Percentiles rank a stretch among this genome's conserved stretches.
phyloP scores from a whole-genome alignment of 192 early-diverging fungal species.

The Funneliformis mosseae region DNA sequence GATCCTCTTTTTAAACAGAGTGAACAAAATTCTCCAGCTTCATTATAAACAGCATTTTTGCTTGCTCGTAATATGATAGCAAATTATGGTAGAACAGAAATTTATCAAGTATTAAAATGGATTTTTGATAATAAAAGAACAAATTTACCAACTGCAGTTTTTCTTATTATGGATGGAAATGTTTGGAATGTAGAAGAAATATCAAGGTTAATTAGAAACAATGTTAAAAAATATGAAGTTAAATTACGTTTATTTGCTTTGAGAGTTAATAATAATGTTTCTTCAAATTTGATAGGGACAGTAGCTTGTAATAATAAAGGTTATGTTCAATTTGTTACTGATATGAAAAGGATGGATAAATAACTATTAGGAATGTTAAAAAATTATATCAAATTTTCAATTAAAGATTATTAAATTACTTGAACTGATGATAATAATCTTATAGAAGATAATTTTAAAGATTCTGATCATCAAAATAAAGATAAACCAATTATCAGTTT shows the following conservation, averaged over 20 bases:
- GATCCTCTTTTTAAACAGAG: constrained; percentile 45
- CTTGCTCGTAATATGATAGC: constrained; percentile 43
- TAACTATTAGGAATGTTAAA: constrained; percentile 61
- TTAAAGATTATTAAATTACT: constrained; percentile 49
- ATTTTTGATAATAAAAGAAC: constrained; percentile 32
- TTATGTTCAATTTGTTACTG: constrained; percentile 49
- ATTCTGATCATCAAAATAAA: neutral
- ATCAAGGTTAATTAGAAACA: constrained; percentile 35
- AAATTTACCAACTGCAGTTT: constrained; percentile 46
- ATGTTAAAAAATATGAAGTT: constrained; percentile 8
- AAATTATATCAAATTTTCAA: constrained; percentile 42
- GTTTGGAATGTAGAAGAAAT: constrained; percentile 51
- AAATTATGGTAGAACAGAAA: constrained; percentile 56
- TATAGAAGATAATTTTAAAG: neutral
- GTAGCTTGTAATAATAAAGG: constrained; percentile 53
- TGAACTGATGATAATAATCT: constrained; percentile 5
- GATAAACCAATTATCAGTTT: neutral
- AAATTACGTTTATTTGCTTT: constrained; percentile 51
- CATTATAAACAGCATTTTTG: constrained; percentile 39
- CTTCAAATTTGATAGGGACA: constrained; percentile 51
- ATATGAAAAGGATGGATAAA: constrained; percentile 52
- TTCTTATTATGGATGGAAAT: constrained; percentile 51
- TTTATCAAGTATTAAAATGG: constrained; percentile 40
- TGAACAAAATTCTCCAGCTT: constrained; percentile 40
- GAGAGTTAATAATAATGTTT: constrained; percentile 57